phyloP scores from a whole-genome alignment of 2,329 filamentous ascomycete species.

The Aspergillus proliferans region DNA sequence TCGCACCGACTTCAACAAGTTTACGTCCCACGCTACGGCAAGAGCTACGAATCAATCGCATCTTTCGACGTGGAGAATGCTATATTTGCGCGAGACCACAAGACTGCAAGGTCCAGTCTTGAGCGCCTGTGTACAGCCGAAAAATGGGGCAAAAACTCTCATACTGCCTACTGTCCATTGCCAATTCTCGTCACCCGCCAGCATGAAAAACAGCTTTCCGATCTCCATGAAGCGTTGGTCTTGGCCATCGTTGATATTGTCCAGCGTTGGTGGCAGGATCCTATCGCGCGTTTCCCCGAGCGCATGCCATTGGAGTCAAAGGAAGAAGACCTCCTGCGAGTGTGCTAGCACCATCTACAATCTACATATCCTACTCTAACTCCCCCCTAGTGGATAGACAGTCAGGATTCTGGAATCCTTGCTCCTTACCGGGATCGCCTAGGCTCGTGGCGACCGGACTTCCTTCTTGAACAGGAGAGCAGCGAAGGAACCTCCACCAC shows the following conservation, averaged over 20 bases:
- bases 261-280: slow-evolving; percentile 23
- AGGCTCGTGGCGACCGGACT: slow-evolving; percentile 24
- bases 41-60: not conserved
- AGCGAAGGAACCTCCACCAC: no score
- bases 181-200: no score
- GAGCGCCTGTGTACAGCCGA: no score
- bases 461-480: slow-evolving; percentile 8
- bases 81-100: no score
- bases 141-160: no score
- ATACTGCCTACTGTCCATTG: no score
- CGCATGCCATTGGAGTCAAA: slow-evolving; percentile 23
- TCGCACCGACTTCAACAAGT: slow-evolving; percentile 2
- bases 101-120: no score
- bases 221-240: slow-evolving; percentile 15
- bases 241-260: slow-evolving; percentile 22
- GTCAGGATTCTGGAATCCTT: not conserved
- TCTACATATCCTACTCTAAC: not conserved
- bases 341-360: slow-evolving; percentile 1
- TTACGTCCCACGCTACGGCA: not conserved
- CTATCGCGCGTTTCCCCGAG: slow-evolving; percentile 13
- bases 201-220: not conserved
- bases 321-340: slow-evolving; percentile 20
- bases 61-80: no score
- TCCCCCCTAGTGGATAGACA: slow-evolving; percentile 1
- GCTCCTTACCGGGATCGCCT: slow-evolving; percentile 2